phyloP scores from a whole-genome alignment of 257 asterid genomes.

The Fraxinus excelsior region DNA sequence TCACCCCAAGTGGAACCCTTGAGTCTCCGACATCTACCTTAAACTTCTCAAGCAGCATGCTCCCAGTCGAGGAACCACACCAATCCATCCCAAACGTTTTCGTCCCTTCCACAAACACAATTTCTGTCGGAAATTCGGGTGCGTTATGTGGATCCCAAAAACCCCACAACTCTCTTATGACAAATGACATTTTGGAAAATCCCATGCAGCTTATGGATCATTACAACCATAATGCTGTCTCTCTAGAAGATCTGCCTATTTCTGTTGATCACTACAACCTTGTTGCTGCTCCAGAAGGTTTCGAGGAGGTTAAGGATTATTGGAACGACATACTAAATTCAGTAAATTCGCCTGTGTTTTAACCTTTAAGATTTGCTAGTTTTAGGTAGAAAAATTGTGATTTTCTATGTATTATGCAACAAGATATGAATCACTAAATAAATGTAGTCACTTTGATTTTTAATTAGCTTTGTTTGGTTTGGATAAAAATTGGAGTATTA shows the following conservation, averaged over 20 bases:
- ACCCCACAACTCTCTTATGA: not conserved
- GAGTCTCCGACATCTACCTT: constrained; percentile 53
- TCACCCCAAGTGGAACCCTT: constrained; percentile 23
- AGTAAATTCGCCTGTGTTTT: constrained; percentile 37
- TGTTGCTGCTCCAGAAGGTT: constrained; percentile 17
- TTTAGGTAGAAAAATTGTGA: not conserved
- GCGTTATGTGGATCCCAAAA: constrained; percentile 2
- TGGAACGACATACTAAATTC: constrained; percentile 46
- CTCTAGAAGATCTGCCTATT: constrained; percentile 24
- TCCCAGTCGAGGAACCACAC: not conserved
- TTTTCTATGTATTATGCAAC: not conserved
- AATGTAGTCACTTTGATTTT: too few relatives aligned
- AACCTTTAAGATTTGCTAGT: not conserved
- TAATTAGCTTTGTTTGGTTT: too few relatives aligned
- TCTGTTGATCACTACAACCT: constrained; percentile 8
- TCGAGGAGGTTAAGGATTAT: constrained; percentile 31
- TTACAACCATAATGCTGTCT: constrained; percentile 18
- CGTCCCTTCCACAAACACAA: not conserved
- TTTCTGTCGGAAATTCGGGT: not conserved
- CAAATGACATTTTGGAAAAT: constrained; percentile 24
- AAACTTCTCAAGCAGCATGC: constrained; percentile 27
- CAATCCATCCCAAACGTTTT: not conserved
- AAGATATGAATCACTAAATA: not conserved
- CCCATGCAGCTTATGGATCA: constrained; percentile 13
- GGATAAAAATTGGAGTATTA: too few relatives aligned